Evolutionary conservation across 2,329 filamentous ascomycete genomes (phyloP), one percentile per base, ranked within the genome.

Genomic region (Ceratocystis variospora): DNA sequence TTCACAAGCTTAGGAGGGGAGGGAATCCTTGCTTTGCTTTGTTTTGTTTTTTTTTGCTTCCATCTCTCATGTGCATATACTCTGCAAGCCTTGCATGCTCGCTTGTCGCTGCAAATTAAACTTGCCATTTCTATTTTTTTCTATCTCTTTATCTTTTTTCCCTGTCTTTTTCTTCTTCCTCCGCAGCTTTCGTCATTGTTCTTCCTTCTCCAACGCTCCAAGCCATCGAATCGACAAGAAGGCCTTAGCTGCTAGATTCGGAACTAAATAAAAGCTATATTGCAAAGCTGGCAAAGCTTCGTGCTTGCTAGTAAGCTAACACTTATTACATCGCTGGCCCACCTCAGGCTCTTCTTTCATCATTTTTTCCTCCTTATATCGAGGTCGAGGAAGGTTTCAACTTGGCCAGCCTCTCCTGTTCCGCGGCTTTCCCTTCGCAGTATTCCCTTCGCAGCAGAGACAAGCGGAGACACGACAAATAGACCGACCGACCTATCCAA

Each of bases 21-120:
- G 37, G 37, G 12, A 65, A 44, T 59, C 25, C 22, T 55, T 48
- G 5, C 61, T 33, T 55, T 66, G 31, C 62, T 53, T 62, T 41
- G 50, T 3, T 15, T 55, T 28, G 55, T 66, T 45, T 41, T 45
- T 44, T 25, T 45, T 17, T 22, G 22, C 22, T 22, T 28, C 22
- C 57, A 62, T 44, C 19, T 65, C 37, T 22, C 31, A 17, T 28
- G 12, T 12, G 2, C 37, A 41, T 41, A 15, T 41, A 15, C 37
- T 41, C 48, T 53, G 22, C 48, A 53, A 28, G 48, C 22, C 48
- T 53, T 53, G 48, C 48, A 53, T 53, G 22, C 5, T 65, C 37
- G 63, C 63, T 61, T 46, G 41, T 50, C 44, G 48, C 28, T 55
- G 31, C 28, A 61, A 61, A 10, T 45, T 15, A n/a, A 48, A 45